Base-by-base conservation (phyloP, 495 filamentous ascomycete genomes). In the Penicillium simplicissimum region DNA sequence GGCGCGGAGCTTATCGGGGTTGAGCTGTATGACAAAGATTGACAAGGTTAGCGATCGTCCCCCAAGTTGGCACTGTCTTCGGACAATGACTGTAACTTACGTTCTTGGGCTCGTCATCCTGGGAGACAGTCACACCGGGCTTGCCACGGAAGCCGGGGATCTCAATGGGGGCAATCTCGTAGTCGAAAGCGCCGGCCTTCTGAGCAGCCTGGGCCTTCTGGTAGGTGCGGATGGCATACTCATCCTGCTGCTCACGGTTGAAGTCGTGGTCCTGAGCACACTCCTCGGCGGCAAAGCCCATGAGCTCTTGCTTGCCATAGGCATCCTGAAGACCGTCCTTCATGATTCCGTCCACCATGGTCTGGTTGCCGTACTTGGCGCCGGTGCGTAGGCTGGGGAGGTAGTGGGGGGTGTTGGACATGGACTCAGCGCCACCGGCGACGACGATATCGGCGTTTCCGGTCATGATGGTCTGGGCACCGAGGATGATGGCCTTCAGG, bases 341-440 rank as follows among this genome's bases (percentile, higher is more conserved):
- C 64, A 96, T 84, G 62, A 98, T 85, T 55, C 92, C 95, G 72
- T 98, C 95, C 14, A 98, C 83, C 59, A 98, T 79, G 35, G 77
- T 85, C 72, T 90, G 87, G 79, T 96, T 83, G 67, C 95, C 95
- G 77, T 91, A 98, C 79, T 97, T 97, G 71, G 87, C 85, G 52
- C 95, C 95, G 52, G 76, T 85, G 66, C 95, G 90, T 28, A 93
- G 80, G 68, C 80, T 88, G 47, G 92, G 91, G 47, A 96, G 86
- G 81, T 98, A 98, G 79, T 98, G 93, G n/a, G 96, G 96, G 52
- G 87, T 83, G 80, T 97, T 98, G 63, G 91, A 93, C 95, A 98
- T 98, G 78, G 91, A 95, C 82, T 98, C 95, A 60, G 93, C 85
- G 60, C 95, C 95, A 67, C 94, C 95, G 43, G 91, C 96, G 15